These are phyloP conservation scores for Teratosphaeriaceae sp. DNA, from an alignment of 2,329 filamentous ascomycete genomes.

Conservation along the genomic window DNA sequence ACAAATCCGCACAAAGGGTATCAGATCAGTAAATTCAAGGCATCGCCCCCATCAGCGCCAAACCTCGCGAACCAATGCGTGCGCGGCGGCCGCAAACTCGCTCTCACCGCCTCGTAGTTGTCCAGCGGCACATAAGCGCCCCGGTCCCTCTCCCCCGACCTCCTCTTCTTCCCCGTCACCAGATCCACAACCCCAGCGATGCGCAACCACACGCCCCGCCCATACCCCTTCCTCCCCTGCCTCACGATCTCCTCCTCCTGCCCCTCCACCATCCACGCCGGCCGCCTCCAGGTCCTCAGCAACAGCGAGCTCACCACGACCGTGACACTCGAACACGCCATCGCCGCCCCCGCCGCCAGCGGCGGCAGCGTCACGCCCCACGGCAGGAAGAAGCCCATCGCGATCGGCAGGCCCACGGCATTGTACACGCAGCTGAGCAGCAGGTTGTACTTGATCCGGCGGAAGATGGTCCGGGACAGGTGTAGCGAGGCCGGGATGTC, in stretches of 20 bases:
- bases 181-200: slow-evolving; percentile 8
- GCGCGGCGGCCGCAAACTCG: too few species aligned
- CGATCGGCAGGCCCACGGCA: slow-evolving; percentile 81
- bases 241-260: neutral
- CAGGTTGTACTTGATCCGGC: slow-evolving; percentile 87
- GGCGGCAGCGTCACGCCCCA: slow-evolving; percentile 83
- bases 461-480: slow-evolving; percentile 79
- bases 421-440: slow-evolving; percentile 94
- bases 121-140: slow-evolving; percentile 42
- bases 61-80: too few species aligned
- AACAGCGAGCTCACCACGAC: slow-evolving; percentile 80
- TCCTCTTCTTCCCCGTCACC: slow-evolving; percentile 24
- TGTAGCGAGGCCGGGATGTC: slow-evolving; percentile 83
- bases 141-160: slow-evolving; percentile 29
- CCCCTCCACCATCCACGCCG: slow-evolving; percentile 65
- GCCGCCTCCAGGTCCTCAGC: slow-evolving; percentile 79
- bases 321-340: slow-evolving; percentile 85
- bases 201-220: slow-evolving; percentile 7
- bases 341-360: slow-evolving; percentile 89
- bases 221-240: too few species aligned
- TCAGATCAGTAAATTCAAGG: too few species aligned
- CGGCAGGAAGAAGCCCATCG: slow-evolving; percentile 93
- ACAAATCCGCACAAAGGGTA: too few species aligned
- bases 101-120: slow-evolving; percentile 30
- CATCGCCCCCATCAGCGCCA: too few species aligned